These are phyloP conservation scores for Cylindrodendrum hubeiense DNA, from an alignment of 2,329 filamentous ascomycete genomes.

Conservation along the genomic window DNA sequence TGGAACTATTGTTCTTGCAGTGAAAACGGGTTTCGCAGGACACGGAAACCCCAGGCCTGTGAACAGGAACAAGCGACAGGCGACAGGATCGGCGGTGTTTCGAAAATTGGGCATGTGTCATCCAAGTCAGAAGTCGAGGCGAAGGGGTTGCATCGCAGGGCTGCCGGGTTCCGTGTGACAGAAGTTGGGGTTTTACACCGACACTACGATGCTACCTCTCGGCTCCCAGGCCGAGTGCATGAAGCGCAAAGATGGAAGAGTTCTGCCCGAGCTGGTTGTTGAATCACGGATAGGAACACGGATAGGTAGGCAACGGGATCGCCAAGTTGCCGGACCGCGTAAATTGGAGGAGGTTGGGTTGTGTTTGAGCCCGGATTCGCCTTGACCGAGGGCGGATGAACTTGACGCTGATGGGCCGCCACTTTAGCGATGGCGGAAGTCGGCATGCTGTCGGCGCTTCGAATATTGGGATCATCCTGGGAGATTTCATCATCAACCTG, in stretches of 20 bases:
- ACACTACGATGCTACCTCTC: conserved; percentile 7
- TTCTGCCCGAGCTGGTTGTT: background rate
- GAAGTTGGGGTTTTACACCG: conserved; percentile 5
- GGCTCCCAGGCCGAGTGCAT: conserved; percentile 5
- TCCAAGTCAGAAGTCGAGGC: conserved; percentile 9
- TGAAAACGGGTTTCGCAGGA: background rate
- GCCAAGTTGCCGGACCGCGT: background rate
- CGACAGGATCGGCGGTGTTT: conserved; percentile 14
- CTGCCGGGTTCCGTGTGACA: conserved; percentile 11
- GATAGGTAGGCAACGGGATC: background rate
- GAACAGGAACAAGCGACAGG: background rate
- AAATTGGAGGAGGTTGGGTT: background rate
- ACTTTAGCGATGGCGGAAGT: background rate
- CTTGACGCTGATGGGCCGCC: background rate
- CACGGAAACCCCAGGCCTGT: background rate
- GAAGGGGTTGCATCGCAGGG: conserved; percentile 4
- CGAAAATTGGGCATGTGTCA: conserved; percentile 17
- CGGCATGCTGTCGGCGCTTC: background rate
- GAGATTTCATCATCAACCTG: background rate
- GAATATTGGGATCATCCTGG: background rate
- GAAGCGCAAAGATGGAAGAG: background rate
- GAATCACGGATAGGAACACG: background rate
- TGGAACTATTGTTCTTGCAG: conserved; percentile 4
- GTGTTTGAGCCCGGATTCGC: conserved; percentile 15
- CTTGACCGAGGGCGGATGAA: conserved; percentile 21